Evolutionary conservation across 371 early-diverging fungal genomes (phyloP).

Genomic region (Mortierella sp.): DNA sequence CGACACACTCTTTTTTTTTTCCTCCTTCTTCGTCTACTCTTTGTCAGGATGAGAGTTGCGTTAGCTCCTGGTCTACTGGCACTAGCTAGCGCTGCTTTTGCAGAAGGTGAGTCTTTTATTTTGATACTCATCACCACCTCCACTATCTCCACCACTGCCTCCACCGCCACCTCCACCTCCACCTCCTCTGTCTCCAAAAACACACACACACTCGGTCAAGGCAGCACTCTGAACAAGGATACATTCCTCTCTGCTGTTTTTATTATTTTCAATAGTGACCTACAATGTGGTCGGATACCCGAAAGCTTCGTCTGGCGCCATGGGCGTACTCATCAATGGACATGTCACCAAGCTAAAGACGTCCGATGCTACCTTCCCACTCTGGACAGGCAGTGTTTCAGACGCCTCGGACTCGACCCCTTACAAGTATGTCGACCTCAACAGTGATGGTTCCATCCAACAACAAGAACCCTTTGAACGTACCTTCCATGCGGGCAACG

Average conservation of each 20-base stretch:
- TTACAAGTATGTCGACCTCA: slow-evolving; percentile 42
- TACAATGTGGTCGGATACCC: slow-evolving; percentile 48
- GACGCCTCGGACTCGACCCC: slow-evolving; percentile 26
- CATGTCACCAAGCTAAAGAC: slow-evolving; percentile 39
- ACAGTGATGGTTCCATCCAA: neutral
- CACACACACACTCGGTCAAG: neutral
- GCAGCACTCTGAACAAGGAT: too few species aligned
- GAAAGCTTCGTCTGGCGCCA: slow-evolving; percentile 13
- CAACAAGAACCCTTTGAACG: slow-evolving; percentile 12
- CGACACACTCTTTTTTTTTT: too few species aligned
- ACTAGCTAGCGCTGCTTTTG: slow-evolving; percentile 3
- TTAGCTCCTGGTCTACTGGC: neutral
- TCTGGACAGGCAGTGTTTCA: slow-evolving; percentile 44
- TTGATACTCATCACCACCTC: neutral
- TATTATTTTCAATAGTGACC: slow-evolving; percentile 17
- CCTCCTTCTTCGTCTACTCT: too few species aligned
- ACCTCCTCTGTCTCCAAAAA: neutral
- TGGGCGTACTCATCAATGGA: slow-evolving; percentile 39
- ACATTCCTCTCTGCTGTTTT: neutral
- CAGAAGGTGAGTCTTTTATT: slow-evolving; percentile 6
- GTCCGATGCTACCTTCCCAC: slow-evolving; percentile 27
- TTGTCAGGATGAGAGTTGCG: too few species aligned
- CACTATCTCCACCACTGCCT: neutral
- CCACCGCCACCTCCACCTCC: too few species aligned
- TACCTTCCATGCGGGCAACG: neutral